phyloP scores from a whole-genome alignment of 2,329 filamentous ascomycete genomes.

The Lachnellula subtilissima region DNA sequence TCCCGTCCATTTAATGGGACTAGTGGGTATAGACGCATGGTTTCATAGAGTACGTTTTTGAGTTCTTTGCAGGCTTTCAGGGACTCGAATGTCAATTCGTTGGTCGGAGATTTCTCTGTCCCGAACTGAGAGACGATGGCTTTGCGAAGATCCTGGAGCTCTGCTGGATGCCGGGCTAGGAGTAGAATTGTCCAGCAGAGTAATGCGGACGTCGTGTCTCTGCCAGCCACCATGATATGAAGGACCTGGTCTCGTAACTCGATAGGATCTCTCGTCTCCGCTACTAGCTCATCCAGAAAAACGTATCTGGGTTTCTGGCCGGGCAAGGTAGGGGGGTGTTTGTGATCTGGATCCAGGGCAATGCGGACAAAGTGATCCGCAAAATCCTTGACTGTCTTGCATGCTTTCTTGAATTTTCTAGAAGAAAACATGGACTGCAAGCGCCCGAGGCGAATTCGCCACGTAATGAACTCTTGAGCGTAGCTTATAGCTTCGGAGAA shows the following conservation, averaged over 20 bases:
- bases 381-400: constrained; percentile 23
- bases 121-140: constrained; percentile 37
- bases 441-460: constrained; percentile 26
- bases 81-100: constrained; percentile 19
- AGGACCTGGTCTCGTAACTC: constrained; percentile 35
- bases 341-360: constrained; percentile 20
- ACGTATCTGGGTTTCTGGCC: constrained; percentile 32
- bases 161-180: constrained; percentile 39
- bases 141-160: constrained; percentile 38
- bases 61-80: constrained; percentile 24
- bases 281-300: constrained; percentile 45
- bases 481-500: constrained; percentile 37
- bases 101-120: constrained; percentile 8
- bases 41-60: constrained; percentile 22
- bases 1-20: constrained; percentile 29
- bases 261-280: constrained; percentile 36
- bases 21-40: constrained; percentile 30
- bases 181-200: constrained; percentile 35
- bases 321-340: constrained; percentile 26
- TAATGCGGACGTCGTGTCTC: constrained; percentile 23
- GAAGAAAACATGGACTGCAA: constrained; percentile 26
- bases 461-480: constrained; percentile 31
- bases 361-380: constrained; percentile 25
- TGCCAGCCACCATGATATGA: constrained; percentile 30
- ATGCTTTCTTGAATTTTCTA: constrained; percentile 28